These are phyloP conservation scores for Xylaria bambusicola DNA, from an alignment of 495 filamentous ascomycete genomes.

Conservation along the genomic window DNA sequence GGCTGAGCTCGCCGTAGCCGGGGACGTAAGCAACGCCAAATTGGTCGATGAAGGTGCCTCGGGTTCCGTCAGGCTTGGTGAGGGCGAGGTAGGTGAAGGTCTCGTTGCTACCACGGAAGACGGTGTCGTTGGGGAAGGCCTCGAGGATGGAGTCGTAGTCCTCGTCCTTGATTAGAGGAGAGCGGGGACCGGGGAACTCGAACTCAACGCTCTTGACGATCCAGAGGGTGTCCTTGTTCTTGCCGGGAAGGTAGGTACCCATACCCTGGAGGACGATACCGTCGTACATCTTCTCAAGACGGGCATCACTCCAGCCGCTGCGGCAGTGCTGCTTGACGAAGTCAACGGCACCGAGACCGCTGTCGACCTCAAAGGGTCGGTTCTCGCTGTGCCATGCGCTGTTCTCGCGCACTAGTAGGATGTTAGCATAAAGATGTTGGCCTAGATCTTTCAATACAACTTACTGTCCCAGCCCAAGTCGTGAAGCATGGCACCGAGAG, in stretches of 20 bases:
- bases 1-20: slow-evolving; percentile 3
- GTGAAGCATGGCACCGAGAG: slow-evolving; percentile 34
- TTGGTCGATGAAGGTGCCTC: slow-evolving; percentile 5
- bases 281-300: slow-evolving; percentile 27
- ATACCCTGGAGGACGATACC: slow-evolving; percentile 27
- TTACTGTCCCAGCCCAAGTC: slow-evolving; percentile 31
- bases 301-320: slow-evolving; percentile 7
- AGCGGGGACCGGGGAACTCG: slow-evolving; percentile 21
- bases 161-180: slow-evolving; percentile 12
- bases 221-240: slow-evolving; percentile 26
- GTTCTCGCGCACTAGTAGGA: slow-evolving; percentile 24
- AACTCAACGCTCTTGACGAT: slow-evolving; percentile 17
- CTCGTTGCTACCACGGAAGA: slow-evolving; percentile 13
- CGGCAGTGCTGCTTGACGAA: slow-evolving; percentile 47
- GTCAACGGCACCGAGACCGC: slow-evolving; percentile 82
- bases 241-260: slow-evolving; percentile 16
- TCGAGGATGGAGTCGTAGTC: slow-evolving; percentile 20
- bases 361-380: slow-evolving; percentile 53
- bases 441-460: slow-evolving; percentile 12
- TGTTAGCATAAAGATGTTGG: slow-evolving; percentile 34
- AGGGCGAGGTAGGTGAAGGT: slow-evolving; percentile 19
- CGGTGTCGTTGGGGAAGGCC: slow-evolving; percentile 22
- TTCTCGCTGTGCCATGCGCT: slow-evolving; percentile 27
- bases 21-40: slow-evolving; percentile 6
- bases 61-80: slow-evolving; percentile 21